phyloP scores from a whole-genome alignment of 2,329 filamentous ascomycete species.

The Ophiosphaerella korrae region DNA sequence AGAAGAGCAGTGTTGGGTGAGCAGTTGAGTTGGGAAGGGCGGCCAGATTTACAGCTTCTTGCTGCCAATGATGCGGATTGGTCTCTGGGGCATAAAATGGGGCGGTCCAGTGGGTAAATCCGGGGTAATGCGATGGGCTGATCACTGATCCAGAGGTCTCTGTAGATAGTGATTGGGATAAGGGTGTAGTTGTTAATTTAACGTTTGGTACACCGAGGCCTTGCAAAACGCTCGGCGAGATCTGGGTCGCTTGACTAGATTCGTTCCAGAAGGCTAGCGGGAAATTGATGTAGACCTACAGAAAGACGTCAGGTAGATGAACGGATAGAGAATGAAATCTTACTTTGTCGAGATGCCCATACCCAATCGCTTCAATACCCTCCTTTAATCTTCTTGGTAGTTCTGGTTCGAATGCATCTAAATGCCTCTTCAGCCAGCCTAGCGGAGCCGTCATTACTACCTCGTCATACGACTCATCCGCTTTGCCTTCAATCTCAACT shows the following conservation, averaged over 20 bases:
- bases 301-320: conserved; percentile 6
- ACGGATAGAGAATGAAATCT: conserved; percentile 26
- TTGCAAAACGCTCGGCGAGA: conserved; percentile 7
- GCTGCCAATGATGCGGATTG: conserved; percentile 70
- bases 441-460: conserved; percentile 71
- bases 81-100: conserved; percentile 69
- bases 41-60: conserved; percentile 78
- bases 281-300: conserved; percentile 63
- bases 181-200: conserved; percentile 43
- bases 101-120: conserved; percentile 77
- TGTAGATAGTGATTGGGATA: conserved; percentile 34
- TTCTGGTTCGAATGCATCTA: conserved; percentile 62
- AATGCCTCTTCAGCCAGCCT: conserved; percentile 56
- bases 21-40: conserved; percentile 62
- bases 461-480: conserved; percentile 64
- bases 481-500: conserved; percentile 55
- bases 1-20: conserved; percentile 87
- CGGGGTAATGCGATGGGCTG: conserved; percentile 54
- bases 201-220: conserved; percentile 40
- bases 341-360: conserved; percentile 74
- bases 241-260: conserved; percentile 1
- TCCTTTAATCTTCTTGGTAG: conserved; percentile 62
- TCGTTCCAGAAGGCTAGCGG: conserved; percentile 74
- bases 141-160: conserved; percentile 25
- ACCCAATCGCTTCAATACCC: conserved; percentile 69